Evolutionary conservation across 1,284 basidiomycete genomes (phyloP).

Genomic region (Cryptococcus sp.): DNA sequence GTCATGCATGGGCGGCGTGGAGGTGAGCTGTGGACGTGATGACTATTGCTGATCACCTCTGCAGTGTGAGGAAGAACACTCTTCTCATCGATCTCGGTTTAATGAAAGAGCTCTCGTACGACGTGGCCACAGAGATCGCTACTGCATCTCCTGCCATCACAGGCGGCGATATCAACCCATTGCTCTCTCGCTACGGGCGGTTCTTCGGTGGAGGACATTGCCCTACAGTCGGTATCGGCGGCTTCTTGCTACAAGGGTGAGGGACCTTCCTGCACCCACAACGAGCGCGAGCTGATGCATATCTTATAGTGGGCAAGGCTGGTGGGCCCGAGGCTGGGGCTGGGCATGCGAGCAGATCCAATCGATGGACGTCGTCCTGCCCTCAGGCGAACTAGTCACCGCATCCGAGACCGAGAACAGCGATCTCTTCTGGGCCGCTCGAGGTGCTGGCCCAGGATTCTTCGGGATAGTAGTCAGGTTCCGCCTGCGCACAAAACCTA

Average conservation of each 20-base stretch:
- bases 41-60: neutral
- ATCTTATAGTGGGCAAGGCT: neutral
- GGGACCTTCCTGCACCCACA: neutral
- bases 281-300: neutral
- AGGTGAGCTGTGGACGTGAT: neutral
- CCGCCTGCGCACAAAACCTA: neutral
- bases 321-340: neutral
- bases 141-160: neutral
- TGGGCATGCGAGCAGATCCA: constrained; percentile 1
- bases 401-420: neutral
- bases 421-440: neutral
- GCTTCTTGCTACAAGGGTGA: neutral
- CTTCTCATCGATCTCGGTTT: neutral
- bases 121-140: neutral
- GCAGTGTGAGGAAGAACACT: neutral
- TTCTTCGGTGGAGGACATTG: neutral
- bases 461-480: neutral
- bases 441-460: neutral
- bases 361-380: neutral
- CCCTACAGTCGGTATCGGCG: neutral
- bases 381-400: neutral
- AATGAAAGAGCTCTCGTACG: constrained; percentile 1
- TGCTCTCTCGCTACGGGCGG: neutral
- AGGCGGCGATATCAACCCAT: neutral
- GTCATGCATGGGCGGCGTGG: neutral